Percentiles rank a stretch among this genome's conserved stretches.
Evolutionary conservation across 73 alveolate species (phyloP).

Genomic region (Paramecium bursaria): DNA sequence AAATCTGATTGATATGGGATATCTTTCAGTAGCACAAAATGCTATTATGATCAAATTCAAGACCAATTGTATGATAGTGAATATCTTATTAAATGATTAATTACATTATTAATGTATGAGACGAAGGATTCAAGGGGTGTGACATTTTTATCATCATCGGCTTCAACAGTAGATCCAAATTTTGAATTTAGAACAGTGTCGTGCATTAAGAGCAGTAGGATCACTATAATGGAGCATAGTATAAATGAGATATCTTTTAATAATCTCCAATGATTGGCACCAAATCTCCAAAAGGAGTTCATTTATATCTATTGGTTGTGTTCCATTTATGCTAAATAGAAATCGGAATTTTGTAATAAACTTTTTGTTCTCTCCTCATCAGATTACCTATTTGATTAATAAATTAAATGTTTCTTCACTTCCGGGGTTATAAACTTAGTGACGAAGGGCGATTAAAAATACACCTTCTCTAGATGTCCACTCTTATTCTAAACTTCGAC

Average conservation of each 20-base stretch:
- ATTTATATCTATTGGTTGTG: constrained; percentile 11
- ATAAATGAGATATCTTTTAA: constrained; percentile 56
- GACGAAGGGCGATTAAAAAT: constrained; percentile 58
- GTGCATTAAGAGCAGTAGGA: constrained; percentile 24
- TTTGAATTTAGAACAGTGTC: not conserved
- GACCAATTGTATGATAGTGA: constrained; percentile 38
- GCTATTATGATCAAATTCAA: constrained; percentile 7
- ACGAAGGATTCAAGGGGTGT: not conserved
- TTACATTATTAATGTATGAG: constrained; percentile 33
- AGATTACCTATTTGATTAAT: constrained; percentile 64
- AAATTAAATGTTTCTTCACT: constrained; percentile 47
- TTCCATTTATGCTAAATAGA: constrained; percentile 49
- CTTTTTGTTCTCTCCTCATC: constrained; percentile 63
- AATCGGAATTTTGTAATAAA: constrained; percentile 26
- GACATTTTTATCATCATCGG: not conserved
- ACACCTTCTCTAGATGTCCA: constrained; percentile 24
- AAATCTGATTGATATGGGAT: constrained; percentile 51
- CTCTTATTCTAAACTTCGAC: constrained; percentile 7
- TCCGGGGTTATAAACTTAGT: constrained; percentile 45
- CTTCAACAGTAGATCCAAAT: not conserved
- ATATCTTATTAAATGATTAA: not conserved
- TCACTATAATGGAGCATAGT: constrained; percentile 18
- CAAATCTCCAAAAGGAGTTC: not conserved
- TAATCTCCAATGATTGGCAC: constrained; percentile 55
- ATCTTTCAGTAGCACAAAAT: constrained; percentile 67